Base-by-base conservation (phyloP, 768 basidiomycete genomes). In the Trametes meyenii region DNA sequence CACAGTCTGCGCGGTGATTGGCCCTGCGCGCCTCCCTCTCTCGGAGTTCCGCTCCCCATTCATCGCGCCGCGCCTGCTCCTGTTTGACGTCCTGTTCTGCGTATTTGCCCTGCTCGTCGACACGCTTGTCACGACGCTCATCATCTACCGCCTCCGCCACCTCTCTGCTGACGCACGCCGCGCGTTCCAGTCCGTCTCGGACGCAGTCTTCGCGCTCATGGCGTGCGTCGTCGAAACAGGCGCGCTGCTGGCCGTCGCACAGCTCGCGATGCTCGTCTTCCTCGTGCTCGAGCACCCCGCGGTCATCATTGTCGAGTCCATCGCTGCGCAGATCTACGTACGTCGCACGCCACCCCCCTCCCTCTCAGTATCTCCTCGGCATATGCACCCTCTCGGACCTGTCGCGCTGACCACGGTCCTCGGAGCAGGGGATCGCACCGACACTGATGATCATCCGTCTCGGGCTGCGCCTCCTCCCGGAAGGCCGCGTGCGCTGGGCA, bases 401-500 rank as follows among this genome's bases (percentile, higher is more conserved):
- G 3, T 13, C 19, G n/a, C 1, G 14, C 38, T 39, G 26, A 42
- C 51, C 14, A 33, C 23, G 21, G 16, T n/a, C 35, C 33, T 36
- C 21, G 35, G 17, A 5, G 17, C 56, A 63, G 62, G 62, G 62
- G 3, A 63, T 63, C 40, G 62, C 56, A 11, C 62, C 62, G 26
- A 63, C 62, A 19, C 19, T 63, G 43, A 63, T 63, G 62, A 55
- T 63, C 51, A 58, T 63, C 38, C 62, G 52, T 10, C 51, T 63
- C 35, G 62, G 62, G 6, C 17, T 63, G 26, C 43, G 21, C 29
- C 46, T 63, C 21, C 43, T 63, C 17, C 62, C 62, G 7, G 52
- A 53, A 35, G 52, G 62, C 8, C 62, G 56, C 23, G 57, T 50
- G 23, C 50, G 55, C 19, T 56, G 55, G 45, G 26, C 39, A 38